phyloP scores from a whole-genome alignment of 108 stramenopile species.

The Fistulifera pelliculosa region DNA sequence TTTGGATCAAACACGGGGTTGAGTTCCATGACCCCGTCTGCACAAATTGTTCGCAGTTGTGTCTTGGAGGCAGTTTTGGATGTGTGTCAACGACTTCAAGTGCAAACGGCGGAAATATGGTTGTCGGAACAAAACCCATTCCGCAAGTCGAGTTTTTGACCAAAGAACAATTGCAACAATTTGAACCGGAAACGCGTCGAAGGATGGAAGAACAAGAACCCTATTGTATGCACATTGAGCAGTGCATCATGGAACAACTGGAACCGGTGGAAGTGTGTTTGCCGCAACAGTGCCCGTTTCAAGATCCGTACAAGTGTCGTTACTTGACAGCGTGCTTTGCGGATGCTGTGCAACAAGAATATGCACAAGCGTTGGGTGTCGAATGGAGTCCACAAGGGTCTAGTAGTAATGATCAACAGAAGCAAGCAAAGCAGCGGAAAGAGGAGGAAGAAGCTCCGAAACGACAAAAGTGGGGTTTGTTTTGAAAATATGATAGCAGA shows the following conservation, averaged over 20 bases:
- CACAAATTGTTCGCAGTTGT: slow-evolving; percentile 36
- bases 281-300: slow-evolving; percentile 57
- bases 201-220: slow-evolving; percentile 35
- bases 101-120: slow-evolving; percentile 30
- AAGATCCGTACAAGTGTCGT: slow-evolving; percentile 42
- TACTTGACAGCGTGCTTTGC: slow-evolving; percentile 45
- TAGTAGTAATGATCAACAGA: not conserved
- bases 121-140: slow-evolving; percentile 9
- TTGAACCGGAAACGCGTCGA: slow-evolving; percentile 32
- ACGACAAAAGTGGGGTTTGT: not conserved
- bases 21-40: slow-evolving; percentile 6
- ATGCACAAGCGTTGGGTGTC: slow-evolving; percentile 20
- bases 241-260: slow-evolving; percentile 28
- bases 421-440: not conserved
- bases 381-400: not conserved
- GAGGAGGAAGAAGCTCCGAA: not conserved
- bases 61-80: slow-evolving; percentile 53
- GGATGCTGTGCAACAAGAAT: slow-evolving; percentile 16
- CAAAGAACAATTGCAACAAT: not conserved
- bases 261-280: slow-evolving; percentile 42
- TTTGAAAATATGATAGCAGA: too few relatives aligned
- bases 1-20: slow-evolving; percentile 37
- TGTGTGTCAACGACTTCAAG: slow-evolving; percentile 58
- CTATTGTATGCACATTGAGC: slow-evolving; percentile 54
- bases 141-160: not conserved